Evolutionary conservation across 306 rosid species (phyloP).

Genomic region (Fragaria nilgerrensis): DNA sequence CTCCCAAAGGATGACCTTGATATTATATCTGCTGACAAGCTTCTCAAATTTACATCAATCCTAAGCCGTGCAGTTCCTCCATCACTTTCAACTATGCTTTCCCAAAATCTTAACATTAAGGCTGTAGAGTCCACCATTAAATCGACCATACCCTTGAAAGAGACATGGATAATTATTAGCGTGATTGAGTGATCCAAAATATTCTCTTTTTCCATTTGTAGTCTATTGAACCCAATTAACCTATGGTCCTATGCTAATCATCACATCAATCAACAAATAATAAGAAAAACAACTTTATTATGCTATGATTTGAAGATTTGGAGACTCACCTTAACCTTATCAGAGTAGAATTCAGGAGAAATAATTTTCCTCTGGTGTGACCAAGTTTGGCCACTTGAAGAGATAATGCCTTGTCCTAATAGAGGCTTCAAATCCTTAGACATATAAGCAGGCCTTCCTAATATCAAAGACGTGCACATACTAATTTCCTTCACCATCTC

Average conservation of each 20-base stretch:
- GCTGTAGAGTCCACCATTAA: constrained; percentile 59
- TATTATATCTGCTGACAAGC: constrained; percentile 61
- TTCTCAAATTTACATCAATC: constrained; percentile 46
- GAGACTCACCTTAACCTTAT: constrained; percentile 39
- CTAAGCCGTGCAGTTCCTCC: constrained; percentile 41
- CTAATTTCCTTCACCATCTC: constrained; percentile 44
- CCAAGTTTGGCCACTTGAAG: constrained; percentile 42
- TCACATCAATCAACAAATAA: not conserved
- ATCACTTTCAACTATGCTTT: constrained; percentile 37
- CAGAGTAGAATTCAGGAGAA: constrained; percentile 39
- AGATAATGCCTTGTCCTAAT: constrained; percentile 36
- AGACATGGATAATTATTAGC: not conserved
- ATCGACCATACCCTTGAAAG: constrained; percentile 54
- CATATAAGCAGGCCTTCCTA: constrained; percentile 38
- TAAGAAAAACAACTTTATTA: too few relatives aligned
- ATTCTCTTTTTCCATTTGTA: not conserved
- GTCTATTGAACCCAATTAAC: not conserved
- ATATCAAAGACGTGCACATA: constrained; percentile 19
- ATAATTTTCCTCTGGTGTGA: constrained; percentile 42
- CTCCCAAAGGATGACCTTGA: constrained; percentile 72
- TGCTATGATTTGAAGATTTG: not conserved
- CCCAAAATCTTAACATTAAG: constrained; percentile 48
- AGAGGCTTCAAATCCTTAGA: constrained; percentile 34
- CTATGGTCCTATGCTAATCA: not conserved
- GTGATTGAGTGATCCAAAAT: not conserved